phyloP scores from a whole-genome alignment of 306 rosid genomes.

The Trifolium fragiferum region DNA sequence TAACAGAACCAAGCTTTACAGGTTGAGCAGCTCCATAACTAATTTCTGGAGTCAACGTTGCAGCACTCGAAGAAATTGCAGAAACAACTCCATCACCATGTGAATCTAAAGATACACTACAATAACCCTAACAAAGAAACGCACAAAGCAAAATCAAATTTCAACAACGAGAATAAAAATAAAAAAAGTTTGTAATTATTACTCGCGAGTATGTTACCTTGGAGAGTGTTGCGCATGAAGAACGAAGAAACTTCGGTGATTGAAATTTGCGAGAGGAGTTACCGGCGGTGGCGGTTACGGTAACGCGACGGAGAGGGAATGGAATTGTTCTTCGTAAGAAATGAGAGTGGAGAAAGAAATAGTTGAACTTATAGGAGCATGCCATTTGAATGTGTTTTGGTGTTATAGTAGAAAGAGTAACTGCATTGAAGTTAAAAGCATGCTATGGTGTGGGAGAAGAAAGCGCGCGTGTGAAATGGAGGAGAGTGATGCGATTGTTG shows the following conservation, averaged over 20 bases:
- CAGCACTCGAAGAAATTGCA: conserved; percentile 39
- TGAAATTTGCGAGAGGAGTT: conserved; percentile 27
- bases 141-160: background rate
- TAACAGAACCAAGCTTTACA: conserved; percentile 43
- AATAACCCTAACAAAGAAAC: conserved; percentile 58
- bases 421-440: conserved; percentile 30
- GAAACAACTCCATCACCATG: conserved; percentile 49
- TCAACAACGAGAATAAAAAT: background rate
- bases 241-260: conserved; percentile 37
- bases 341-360: conserved; percentile 42
- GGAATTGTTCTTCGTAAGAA: conserved; percentile 47
- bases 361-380: conserved; percentile 37
- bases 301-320: conserved; percentile 25
- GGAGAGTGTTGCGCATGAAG: conserved; percentile 29
- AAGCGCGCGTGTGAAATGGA: background rate
- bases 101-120: conserved; percentile 45
- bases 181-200: background rate
- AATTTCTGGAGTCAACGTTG: conserved; percentile 40
- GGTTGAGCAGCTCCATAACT: conserved; percentile 33
- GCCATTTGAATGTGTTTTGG: conserved; percentile 51
- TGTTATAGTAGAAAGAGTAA: background rate
- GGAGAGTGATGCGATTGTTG: background rate
- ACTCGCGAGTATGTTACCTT: conserved; percentile 43
- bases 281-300: conserved; percentile 10
- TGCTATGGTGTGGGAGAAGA: background rate